Evolutionary conservation across 2,329 filamentous ascomycete species (phyloP).

Genomic region (Penicillium concentricum): DNA sequence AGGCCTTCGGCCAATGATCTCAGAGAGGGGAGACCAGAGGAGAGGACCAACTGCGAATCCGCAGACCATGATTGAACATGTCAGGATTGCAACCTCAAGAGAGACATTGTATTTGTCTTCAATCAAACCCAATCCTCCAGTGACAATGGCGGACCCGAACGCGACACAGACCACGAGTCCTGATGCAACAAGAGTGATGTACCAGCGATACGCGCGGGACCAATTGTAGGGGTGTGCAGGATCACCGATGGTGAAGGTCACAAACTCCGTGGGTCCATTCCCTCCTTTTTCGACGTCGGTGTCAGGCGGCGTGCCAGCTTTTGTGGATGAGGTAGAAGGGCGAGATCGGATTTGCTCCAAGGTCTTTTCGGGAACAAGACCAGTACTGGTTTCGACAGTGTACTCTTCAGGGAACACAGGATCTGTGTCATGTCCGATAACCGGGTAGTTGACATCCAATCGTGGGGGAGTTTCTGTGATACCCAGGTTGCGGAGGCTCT

Average conservation of each 20-base stretch:
- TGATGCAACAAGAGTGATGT: slow-evolving; percentile 78
- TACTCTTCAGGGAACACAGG: slow-evolving; percentile 27
- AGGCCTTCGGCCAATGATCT: slow-evolving; percentile 33
- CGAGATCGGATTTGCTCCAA: slow-evolving; percentile 20
- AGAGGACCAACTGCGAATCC: slow-evolving; percentile 64
- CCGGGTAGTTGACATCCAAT: slow-evolving; percentile 33
- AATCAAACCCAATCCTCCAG: slow-evolving; percentile 67
- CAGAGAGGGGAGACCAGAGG: slow-evolving; percentile 32
- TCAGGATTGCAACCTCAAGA: slow-evolving; percentile 68
- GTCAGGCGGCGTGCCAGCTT: not conserved
- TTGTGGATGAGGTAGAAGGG: slow-evolving; percentile 8
- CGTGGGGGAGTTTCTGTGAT: slow-evolving; percentile 22
- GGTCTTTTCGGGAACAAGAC: slow-evolving; percentile 20
- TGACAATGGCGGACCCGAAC: slow-evolving; percentile 69
- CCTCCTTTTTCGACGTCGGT: slow-evolving; percentile 29
- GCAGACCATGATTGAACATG: slow-evolving; percentile 71
- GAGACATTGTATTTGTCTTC: slow-evolving; percentile 64
- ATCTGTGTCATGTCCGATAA: slow-evolving; percentile 20
- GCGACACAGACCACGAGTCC: slow-evolving; percentile 68
- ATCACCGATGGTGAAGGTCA: slow-evolving; percentile 67
- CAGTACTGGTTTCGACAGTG: slow-evolving; percentile 21
- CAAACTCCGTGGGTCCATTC: slow-evolving; percentile 31
- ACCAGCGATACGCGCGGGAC: slow-evolving; percentile 72
- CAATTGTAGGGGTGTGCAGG: slow-evolving; percentile 77
- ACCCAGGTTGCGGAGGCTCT: slow-evolving; percentile 24